Conservation (phyloP, 2,329 filamentous ascomycete genomes). For the Alternaria solani region DNA sequence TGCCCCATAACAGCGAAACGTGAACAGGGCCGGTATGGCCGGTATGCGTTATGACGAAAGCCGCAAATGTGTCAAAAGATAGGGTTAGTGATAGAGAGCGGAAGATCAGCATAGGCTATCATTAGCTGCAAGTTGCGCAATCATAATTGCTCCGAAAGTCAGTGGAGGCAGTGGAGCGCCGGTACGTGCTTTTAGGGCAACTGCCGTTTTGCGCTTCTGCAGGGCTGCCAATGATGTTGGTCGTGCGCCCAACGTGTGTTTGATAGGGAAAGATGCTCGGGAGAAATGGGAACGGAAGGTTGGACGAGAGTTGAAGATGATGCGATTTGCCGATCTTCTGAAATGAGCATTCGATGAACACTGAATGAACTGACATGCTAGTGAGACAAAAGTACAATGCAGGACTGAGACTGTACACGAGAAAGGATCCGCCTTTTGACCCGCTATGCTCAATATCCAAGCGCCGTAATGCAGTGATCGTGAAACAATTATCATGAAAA, state of each 20-base stretch:
- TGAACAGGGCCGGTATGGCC: neutral
- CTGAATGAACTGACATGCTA: conserved; percentile 4
- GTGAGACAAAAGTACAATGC: conserved; percentile 3
- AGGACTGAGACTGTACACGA: neutral
- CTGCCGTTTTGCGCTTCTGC: conserved; percentile 5
- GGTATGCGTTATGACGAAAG: neutral
- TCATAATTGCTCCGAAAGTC: neutral
- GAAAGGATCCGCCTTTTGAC: neutral
- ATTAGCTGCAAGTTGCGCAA: conserved; percentile 11
- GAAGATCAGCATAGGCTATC: conserved; percentile 11
- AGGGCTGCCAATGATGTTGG: conserved; percentile 11
- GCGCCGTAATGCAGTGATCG: conserved; percentile 8
- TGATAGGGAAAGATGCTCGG: conserved; percentile 1
- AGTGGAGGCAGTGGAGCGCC: neutral
- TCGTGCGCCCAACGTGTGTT: conserved; percentile 1
- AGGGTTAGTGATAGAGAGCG: conserved; percentile 1
- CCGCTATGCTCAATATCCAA: conserved; percentile 4
- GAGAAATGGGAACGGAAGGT: neutral
- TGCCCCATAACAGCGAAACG: neutral
- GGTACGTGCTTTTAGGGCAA: conserved; percentile 1
- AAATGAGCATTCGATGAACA: conserved; percentile 5
- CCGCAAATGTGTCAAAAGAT: conserved; percentile 11
- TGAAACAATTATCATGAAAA: conserved; percentile 5
- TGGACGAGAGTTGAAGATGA: neutral
- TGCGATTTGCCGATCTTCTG: conserved; percentile 1